phyloP scores from a whole-genome alignment of 2,329 filamentous ascomycete genomes.

The Aspergillus sclerotialis region DNA sequence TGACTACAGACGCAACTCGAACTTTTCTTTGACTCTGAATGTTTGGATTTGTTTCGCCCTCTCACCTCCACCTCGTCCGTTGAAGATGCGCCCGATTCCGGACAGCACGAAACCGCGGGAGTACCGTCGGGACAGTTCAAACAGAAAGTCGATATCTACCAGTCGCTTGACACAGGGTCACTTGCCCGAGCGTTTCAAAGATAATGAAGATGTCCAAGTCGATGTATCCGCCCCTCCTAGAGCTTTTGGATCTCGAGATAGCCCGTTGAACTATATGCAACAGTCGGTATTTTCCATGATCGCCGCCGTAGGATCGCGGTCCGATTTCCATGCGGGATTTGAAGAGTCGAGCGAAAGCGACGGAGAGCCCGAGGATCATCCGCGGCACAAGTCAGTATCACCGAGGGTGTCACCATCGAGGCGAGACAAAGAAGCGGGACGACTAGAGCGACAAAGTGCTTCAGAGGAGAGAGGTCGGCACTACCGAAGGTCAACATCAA shows the following conservation, averaged over 20 bases:
- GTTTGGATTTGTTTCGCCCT: not conserved
- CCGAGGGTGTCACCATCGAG: conserved; percentile 2
- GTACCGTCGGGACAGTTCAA: conserved; percentile 34
- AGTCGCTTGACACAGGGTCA: conserved; percentile 42
- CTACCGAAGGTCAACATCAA: conserved; percentile 57
- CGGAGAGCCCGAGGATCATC: conserved; percentile 36
- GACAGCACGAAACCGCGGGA: conserved; percentile 38
- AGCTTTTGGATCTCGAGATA: conserved; percentile 27
- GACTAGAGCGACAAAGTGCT: conserved; percentile 3
- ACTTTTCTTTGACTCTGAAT: not conserved
- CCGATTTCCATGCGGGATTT: conserved; percentile 75
- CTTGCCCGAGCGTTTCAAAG: conserved; percentile 52
- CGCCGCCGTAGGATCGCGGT: conserved; percentile 74
- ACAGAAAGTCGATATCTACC: conserved; percentile 35
- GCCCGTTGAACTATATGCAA: conserved; percentile 64
- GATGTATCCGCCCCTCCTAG: conserved; percentile 53
- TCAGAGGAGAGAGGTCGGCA: conserved; percentile 34
- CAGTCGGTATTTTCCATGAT: conserved; percentile 93
- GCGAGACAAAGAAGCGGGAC: conserved; percentile 2
- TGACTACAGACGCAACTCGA: not conserved
- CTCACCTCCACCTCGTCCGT: conserved; percentile 1
- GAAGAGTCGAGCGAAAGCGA: conserved; percentile 80
- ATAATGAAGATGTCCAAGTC: conserved; percentile 54
- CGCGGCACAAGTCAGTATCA: conserved; percentile 10
- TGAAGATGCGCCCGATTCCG: conserved; percentile 27